These are phyloP conservation scores for Rhizopogon salebrosus DNA, from an alignment of 768 basidiomycete genomes.

Conservation along the genomic window DNA sequence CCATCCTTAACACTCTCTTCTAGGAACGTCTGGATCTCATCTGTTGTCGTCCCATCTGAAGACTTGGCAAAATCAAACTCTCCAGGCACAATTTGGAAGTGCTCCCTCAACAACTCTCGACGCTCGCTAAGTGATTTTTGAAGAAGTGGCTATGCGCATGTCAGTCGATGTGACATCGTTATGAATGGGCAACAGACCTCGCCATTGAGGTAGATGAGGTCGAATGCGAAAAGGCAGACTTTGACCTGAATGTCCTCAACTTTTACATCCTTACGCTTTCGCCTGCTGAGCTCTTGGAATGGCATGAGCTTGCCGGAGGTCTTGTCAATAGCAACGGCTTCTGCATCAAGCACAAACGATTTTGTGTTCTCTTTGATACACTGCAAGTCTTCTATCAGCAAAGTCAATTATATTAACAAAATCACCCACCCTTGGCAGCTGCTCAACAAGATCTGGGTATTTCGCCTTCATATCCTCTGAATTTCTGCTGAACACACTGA, in stretches of 20 bases:
- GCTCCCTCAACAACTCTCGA: constrained; percentile 66
- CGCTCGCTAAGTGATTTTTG: constrained; percentile 71
- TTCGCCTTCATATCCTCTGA: constrained; percentile 99
- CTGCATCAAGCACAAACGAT: constrained; percentile 93
- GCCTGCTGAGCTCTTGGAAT: constrained; percentile 92
- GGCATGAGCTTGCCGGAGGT: constrained; percentile 84
- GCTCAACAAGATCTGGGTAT: constrained; percentile 96
- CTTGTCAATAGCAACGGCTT: constrained; percentile 93
- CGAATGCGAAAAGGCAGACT: constrained; percentile 95
- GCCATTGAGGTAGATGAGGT: constrained; percentile 93
- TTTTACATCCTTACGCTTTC: constrained; percentile 97
- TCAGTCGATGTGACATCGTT: not conserved
- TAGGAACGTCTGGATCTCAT: constrained; percentile 92
- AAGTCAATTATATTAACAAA: not conserved
- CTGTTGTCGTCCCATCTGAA: constrained; percentile 82
- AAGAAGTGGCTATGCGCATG: constrained; percentile 63
- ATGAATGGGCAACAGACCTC: constrained; percentile 50
- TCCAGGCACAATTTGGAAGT: constrained; percentile 78
- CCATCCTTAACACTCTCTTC: constrained; percentile 98
- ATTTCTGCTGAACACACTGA: constrained; percentile 94
- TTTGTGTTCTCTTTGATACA: constrained; percentile 79
- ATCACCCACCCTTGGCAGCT: constrained; percentile 69
- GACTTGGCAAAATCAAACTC: constrained; percentile 94
- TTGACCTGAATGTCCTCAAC: constrained; percentile 96
- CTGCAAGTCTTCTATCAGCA: constrained; percentile 34